A percentile compares a stretch with the other conserved stretches of the same genome.
Evolutionary conservation across 306 rosid genomes (phyloP).

Genomic region (Vigna unguiculata): DNA sequence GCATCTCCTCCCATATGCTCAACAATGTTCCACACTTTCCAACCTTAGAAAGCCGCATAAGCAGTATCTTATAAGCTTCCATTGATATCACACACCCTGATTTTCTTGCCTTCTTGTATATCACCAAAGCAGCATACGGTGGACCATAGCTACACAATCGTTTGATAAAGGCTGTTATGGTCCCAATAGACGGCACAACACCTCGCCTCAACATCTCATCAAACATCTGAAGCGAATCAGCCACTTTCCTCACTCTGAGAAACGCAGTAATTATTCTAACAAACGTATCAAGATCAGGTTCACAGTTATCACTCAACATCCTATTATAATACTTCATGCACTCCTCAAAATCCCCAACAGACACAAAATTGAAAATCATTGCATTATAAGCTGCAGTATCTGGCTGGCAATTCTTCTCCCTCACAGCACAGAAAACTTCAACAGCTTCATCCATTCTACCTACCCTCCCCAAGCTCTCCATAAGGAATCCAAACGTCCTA

Average conservation of each 20-base stretch:
- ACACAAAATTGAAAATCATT: constrained; percentile 71
- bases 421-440: constrained; percentile 63
- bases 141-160: constrained; percentile 89
- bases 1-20: constrained; percentile 86
- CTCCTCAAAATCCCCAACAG: constrained; percentile 59
- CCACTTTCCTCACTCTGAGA: constrained; percentile 72
- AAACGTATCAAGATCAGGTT: constrained; percentile 69
- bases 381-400: constrained; percentile 65
- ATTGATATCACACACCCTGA: constrained; percentile 66
- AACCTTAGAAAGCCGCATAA: constrained; percentile 80
- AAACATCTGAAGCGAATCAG: constrained; percentile 80
- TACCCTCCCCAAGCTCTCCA: constrained; percentile 85
- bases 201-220: constrained; percentile 80
- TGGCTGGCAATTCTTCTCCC: constrained; percentile 53
- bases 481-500: constrained; percentile 53
- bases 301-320: constrained; percentile 63
- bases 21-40: constrained; percentile 87
- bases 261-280: constrained; percentile 62
- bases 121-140: constrained; percentile 82
- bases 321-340: constrained; percentile 62
- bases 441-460: constrained; percentile 67
- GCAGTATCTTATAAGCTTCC: constrained; percentile 77
- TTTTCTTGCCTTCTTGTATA: constrained; percentile 75
- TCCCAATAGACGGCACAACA: constrained; percentile 68
- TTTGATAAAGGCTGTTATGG: constrained; percentile 66